These are phyloP conservation scores for Herpotrichia juniperi DNA, from an alignment of 2,329 filamentous ascomycete species.

Conservation along the genomic window DNA sequence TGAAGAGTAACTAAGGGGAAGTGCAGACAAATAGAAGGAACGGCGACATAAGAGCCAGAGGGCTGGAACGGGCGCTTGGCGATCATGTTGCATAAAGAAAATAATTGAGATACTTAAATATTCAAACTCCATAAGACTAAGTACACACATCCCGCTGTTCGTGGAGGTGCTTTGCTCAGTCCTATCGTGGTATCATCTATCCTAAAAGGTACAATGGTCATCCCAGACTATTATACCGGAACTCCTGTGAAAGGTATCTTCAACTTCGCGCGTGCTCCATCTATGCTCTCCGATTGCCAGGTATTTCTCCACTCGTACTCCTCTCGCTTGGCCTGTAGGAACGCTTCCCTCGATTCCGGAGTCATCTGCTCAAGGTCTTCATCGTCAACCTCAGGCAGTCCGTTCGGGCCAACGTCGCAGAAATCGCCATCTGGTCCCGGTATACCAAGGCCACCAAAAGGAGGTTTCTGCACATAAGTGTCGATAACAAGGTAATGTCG, in stretches of 20 bases:
- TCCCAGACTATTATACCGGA: constrained; percentile 41
- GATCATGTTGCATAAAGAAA: no score
- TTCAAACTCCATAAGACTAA: no score
- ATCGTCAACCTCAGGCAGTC: constrained; percentile 67
- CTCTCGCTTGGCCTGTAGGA: constrained; percentile 68
- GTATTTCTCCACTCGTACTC: constrained; percentile 75
- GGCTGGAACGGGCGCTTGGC: no score
- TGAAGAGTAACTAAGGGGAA: no score
- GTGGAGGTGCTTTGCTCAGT: background rate
- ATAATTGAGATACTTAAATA: background rate
- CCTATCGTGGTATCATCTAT: background rate
- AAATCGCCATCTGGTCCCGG: constrained; percentile 63
- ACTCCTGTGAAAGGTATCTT: constrained; percentile 57
- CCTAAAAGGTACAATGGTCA: background rate
- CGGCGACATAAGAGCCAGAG: no score
- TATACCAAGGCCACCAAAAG: constrained; percentile 62
- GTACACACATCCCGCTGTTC: background rate
- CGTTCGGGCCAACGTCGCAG: constrained; percentile 57
- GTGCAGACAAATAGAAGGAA: no score
- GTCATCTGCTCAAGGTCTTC: constrained; percentile 72
- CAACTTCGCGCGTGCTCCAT: constrained; percentile 54
- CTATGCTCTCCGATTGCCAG: constrained; percentile 73
- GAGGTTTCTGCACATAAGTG: constrained; percentile 63
- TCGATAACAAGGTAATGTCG: constrained; percentile 69
- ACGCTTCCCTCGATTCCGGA: constrained; percentile 72